These are phyloP conservation scores for Monilinia fructicola DNA, from an alignment of 2,329 filamentous ascomycete species.

Conservation along the genomic window DNA sequence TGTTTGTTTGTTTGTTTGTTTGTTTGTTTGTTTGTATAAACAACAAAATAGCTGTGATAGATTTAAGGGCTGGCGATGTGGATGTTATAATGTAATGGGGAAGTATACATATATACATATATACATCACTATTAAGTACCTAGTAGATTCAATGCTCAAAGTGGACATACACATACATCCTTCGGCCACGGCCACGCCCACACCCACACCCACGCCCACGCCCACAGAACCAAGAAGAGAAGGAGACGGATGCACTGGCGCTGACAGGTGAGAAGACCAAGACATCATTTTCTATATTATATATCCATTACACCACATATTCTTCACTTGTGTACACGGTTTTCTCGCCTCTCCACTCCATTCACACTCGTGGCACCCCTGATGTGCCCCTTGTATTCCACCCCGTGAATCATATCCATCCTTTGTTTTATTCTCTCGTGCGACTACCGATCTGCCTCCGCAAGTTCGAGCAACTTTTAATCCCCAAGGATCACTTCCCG, in stretches of 20 bases:
- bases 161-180: too few relatives aligned
- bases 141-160: too few relatives aligned
- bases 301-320: conserved; percentile 11
- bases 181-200: too few relatives aligned
- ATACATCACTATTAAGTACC: too few relatives aligned
- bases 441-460: conserved; percentile 9
- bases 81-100: too few relatives aligned
- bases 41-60: too few relatives aligned
- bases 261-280: not conserved
- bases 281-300: conserved; percentile 23
- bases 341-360: not conserved
- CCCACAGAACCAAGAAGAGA: not conserved
- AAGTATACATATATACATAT: too few relatives aligned
- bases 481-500: conserved; percentile 8
- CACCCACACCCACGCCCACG: too few relatives aligned
- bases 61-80: too few relatives aligned
- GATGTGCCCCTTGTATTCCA: not conserved
- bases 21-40: too few relatives aligned
- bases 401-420: conserved; percentile 5
- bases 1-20: too few relatives aligned
- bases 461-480: conserved; percentile 2
- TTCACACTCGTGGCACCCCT: not conserved
- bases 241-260: not conserved
- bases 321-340: conserved; percentile 19
- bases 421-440: not conserved